Evolutionary conservation across 2,329 filamentous ascomycete genomes (phyloP).

Genomic region (Lasiodiplodia sp.): DNA sequence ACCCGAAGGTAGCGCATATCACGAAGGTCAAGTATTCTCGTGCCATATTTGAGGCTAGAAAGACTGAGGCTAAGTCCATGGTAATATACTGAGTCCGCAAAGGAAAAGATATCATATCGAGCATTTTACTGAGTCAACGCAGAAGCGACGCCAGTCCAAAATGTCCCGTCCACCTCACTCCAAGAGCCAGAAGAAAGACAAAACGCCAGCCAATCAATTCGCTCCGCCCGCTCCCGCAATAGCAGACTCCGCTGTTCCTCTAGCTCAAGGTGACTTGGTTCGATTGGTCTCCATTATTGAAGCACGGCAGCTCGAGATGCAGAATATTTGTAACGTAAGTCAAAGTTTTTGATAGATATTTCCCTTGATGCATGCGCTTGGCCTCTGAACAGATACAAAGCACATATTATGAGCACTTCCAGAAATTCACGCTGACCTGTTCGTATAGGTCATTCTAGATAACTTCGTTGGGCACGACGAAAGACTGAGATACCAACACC

Average conservation of each 20-base stretch:
- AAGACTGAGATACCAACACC: not conserved
- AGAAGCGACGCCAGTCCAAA: not conserved
- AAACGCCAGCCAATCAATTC: not conserved
- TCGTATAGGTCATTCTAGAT: not conserved
- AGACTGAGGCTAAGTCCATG: not conserved
- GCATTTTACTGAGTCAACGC: not conserved
- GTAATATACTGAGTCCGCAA: not conserved
- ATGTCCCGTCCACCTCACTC: not conserved
- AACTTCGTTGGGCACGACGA: not conserved
- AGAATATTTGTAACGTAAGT: not conserved
- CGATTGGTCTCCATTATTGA: not conserved
- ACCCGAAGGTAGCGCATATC: not conserved
- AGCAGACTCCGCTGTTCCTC: not conserved
- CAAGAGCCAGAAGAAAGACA: not conserved
- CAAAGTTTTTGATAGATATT: not conserved
- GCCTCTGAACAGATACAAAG: too few species aligned
- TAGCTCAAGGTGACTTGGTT: not conserved
- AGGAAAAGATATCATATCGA: not conserved
- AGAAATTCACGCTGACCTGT: not conserved
- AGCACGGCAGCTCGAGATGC: not conserved
- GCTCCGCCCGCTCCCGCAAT: not conserved
- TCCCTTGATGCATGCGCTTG: too few species aligned
- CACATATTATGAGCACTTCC: not conserved
- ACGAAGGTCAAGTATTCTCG: not conserved
- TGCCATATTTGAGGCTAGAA: not conserved